phyloP scores from a whole-genome alignment of 805 yeast species.

The Limtongia smithiae region DNA sequence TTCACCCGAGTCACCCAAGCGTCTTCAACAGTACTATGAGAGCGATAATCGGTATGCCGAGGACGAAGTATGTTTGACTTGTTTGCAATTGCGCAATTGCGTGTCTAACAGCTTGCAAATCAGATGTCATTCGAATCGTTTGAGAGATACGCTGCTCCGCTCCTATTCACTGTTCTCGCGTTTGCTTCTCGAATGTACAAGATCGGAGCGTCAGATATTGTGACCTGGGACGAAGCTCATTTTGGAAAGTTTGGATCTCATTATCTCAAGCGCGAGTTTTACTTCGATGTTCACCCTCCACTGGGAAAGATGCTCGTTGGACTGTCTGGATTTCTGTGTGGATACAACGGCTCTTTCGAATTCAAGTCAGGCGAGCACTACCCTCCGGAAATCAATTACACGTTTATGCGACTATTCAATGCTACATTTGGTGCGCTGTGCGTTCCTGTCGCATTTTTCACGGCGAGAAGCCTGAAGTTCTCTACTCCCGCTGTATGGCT shows the following conservation, averaged over 20 bases:
- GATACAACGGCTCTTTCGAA: slow-evolving; percentile 82
- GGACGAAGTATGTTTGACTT: too few species aligned
- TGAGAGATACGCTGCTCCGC: slow-evolving; percentile 18
- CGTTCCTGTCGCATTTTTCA: slow-evolving; percentile 82
- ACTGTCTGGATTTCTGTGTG: slow-evolving; percentile 77
- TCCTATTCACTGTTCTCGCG: slow-evolving; percentile 60
- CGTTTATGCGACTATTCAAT: slow-evolving; percentile 82
- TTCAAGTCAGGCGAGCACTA: slow-evolving; percentile 79
- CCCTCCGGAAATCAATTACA: slow-evolving; percentile 74
- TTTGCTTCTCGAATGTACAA: slow-evolving; percentile 55
- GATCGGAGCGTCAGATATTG: slow-evolving; percentile 64
- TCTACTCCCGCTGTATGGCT: slow-evolving; percentile 71
- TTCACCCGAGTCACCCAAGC: too few species aligned
- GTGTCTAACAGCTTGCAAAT: background rate
- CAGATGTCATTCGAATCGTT: slow-evolving; percentile 10
- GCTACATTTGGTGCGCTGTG: slow-evolving; percentile 79
- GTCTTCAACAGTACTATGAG: too few species aligned
- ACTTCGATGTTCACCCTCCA: slow-evolving; percentile 97
- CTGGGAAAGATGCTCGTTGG: slow-evolving; percentile 92
- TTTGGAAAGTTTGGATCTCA: slow-evolving; percentile 95
- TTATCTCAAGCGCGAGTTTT: slow-evolving; percentile 81
- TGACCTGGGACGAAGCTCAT: slow-evolving; percentile 97
- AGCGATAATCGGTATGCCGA: too few species aligned
- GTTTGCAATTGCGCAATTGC: too few species aligned
- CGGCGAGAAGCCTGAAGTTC: slow-evolving; percentile 73